Conservation (phyloP, 371 early-diverging fungal species). For the Fennellomyces sp. region DNA sequence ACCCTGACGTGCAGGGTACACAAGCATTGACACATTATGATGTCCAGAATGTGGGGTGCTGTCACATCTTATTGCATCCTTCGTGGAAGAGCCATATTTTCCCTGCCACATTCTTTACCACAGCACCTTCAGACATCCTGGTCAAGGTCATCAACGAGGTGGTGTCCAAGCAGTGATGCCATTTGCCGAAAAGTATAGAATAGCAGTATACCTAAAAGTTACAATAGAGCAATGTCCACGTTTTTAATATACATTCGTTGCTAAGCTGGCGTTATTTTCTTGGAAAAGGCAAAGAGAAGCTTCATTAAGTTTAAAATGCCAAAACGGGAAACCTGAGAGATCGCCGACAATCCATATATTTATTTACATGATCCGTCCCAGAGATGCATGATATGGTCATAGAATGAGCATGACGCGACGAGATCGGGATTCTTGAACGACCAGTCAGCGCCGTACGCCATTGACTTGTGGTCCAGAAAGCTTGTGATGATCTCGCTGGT, state of each 20-base stretch:
- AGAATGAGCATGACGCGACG: conserved; percentile 91
- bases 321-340: no score
- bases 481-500: conserved; percentile 15
- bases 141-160: conserved; percentile 37
- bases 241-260: no score
- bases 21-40: conserved; percentile 73
- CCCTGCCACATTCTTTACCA: conserved; percentile 86
- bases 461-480: conserved; percentile 79
- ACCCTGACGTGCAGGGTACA: conserved; percentile 88
- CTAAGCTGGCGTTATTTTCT: no score
- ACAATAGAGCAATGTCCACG: no score
- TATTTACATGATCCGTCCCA: conserved; percentile 58
- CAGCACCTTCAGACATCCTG: conserved; percentile 73
- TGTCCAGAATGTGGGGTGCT: conserved; percentile 80
- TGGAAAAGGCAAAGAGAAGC: no score
- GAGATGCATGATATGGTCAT: conserved; percentile 86
- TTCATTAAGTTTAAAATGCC: no score
- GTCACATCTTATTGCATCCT: conserved; percentile 84
- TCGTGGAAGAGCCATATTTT: conserved; percentile 86
- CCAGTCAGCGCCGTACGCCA: conserved; percentile 96
- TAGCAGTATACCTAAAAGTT: no score
- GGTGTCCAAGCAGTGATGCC: not conserved
- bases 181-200: no score
- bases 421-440: conserved; percentile 53
- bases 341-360: not conserved